Conservation (phyloP, 176 grass and related monocot species). For the Aegilops bicornis region DNA sequence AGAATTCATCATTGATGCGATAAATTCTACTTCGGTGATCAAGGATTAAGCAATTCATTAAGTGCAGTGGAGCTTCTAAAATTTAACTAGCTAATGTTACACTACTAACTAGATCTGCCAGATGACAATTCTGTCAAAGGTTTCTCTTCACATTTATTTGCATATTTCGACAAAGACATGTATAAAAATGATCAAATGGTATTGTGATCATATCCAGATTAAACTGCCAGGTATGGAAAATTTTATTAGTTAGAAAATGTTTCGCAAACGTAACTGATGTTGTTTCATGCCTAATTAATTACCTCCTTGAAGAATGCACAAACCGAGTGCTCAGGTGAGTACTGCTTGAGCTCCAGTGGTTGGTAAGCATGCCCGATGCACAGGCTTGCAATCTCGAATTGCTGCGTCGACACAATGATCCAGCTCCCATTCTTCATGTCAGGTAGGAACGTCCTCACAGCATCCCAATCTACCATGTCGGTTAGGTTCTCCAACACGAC, state of each 20-base stretch:
- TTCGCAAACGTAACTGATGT: background rate
- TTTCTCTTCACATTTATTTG: background rate
- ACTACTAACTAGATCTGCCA: no score
- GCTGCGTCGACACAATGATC: constrained; percentile 33
- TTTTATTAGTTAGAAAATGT: no score
- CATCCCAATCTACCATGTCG: constrained; percentile 8
- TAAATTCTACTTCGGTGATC: no score
- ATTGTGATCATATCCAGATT: background rate
- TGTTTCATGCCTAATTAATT: background rate
- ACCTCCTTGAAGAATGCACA: constrained; percentile 7
- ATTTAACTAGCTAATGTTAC: no score
- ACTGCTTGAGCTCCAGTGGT: background rate
- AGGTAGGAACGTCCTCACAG: constrained; percentile 8
- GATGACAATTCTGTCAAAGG: background rate
- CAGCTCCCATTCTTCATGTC: constrained; percentile 22
- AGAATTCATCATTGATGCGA: no score
- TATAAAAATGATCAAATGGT: background rate
- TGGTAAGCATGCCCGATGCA: background rate
- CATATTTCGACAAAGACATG: background rate
- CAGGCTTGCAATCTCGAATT: background rate
- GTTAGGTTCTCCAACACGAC: constrained; percentile 37
- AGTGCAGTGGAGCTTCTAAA: no score
- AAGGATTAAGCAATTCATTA: no score
- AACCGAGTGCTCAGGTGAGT: background rate
- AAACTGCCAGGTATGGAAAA: background rate